phyloP scores from a whole-genome alignment of 2,329 filamentous ascomycete genomes.

The Dactylella cylindrospora region DNA sequence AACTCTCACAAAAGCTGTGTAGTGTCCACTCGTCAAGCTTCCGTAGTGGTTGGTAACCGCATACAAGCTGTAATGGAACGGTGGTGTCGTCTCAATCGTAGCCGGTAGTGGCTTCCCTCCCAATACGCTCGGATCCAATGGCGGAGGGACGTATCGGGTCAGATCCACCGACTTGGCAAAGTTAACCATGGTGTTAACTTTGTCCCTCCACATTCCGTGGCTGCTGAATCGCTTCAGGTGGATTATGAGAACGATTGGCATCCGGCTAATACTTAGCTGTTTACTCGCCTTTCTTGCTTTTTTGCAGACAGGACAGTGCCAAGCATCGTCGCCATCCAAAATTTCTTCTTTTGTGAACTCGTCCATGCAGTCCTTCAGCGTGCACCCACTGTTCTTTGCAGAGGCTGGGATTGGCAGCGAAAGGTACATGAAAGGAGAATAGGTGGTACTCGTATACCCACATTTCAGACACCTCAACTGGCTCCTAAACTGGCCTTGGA shows the following conservation, averaged over 20 bases:
- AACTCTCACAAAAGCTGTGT: slow-evolving; percentile 70
- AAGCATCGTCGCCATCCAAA: slow-evolving; percentile 67
- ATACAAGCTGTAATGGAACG: slow-evolving; percentile 81
- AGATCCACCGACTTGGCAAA: slow-evolving; percentile 75
- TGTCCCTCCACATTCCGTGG: slow-evolving; percentile 61
- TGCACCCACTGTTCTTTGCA: slow-evolving; percentile 47
- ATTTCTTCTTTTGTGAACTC: slow-evolving; percentile 69
- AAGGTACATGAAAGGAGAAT: slow-evolving; percentile 61
- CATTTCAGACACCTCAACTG: slow-evolving; percentile 64
- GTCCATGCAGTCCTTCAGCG: slow-evolving; percentile 65
- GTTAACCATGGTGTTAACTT: slow-evolving; percentile 70
- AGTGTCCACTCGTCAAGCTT: slow-evolving; percentile 73
- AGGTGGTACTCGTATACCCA: slow-evolving; percentile 65
- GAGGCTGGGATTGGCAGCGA: slow-evolving; percentile 53
- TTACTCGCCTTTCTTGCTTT: slow-evolving; percentile 67
- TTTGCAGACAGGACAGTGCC: slow-evolving; percentile 75
- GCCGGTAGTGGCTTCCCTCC: slow-evolving; percentile 49
- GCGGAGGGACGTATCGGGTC: slow-evolving; percentile 58
- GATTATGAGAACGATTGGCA: slow-evolving; percentile 76
- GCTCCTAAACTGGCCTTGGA: slow-evolving; percentile 70
- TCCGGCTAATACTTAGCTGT: slow-evolving; percentile 71
- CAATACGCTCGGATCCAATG: slow-evolving; percentile 49
- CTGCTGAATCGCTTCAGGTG: slow-evolving; percentile 70
- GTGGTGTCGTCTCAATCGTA: slow-evolving; percentile 56
- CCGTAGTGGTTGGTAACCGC: slow-evolving; percentile 79